These are phyloP conservation scores for Castanopsis chinensis DNA, from an alignment of 306 rosid species.

Conservation along the genomic window DNA sequence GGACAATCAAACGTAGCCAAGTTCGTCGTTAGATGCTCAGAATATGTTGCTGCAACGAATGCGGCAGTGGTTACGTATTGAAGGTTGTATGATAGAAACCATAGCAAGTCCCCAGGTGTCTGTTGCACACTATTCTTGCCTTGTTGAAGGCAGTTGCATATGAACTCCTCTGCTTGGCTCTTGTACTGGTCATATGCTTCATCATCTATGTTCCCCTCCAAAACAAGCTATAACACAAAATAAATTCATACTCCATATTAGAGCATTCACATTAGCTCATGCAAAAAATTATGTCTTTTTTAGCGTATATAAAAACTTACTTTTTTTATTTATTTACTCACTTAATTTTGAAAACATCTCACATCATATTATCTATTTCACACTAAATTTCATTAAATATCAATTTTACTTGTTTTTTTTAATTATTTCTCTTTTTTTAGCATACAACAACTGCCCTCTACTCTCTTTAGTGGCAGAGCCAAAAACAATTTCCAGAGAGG, in stretches of 20 bases:
- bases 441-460: no score
- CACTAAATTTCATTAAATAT: no score
- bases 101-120: slow-evolving; percentile 46
- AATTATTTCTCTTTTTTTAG: no score
- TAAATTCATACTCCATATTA: neutral
- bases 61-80: slow-evolving; percentile 57
- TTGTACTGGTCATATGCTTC: slow-evolving; percentile 45
- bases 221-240: slow-evolving; percentile 36
- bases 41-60: slow-evolving; percentile 38
- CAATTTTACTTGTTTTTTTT: no score
- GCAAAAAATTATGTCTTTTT: no score
- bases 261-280: neutral
- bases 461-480: no score
- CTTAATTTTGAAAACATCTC: no score
- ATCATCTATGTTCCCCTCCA: slow-evolving; percentile 36
- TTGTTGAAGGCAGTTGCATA: slow-evolving; percentile 53
- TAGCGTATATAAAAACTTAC: no score
- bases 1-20: slow-evolving; percentile 21
- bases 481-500: no score
- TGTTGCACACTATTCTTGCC: slow-evolving; percentile 26
- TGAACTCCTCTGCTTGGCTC: slow-evolving; percentile 44
- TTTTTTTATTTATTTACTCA: no score
- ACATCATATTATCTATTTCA: no score
- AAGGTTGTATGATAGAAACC: slow-evolving; percentile 49
- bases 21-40: slow-evolving; percentile 35